These are phyloP conservation scores for Globisporangium perplexum DNA, from an alignment of 352 stramenopile species.

Conservation along the genomic window DNA sequence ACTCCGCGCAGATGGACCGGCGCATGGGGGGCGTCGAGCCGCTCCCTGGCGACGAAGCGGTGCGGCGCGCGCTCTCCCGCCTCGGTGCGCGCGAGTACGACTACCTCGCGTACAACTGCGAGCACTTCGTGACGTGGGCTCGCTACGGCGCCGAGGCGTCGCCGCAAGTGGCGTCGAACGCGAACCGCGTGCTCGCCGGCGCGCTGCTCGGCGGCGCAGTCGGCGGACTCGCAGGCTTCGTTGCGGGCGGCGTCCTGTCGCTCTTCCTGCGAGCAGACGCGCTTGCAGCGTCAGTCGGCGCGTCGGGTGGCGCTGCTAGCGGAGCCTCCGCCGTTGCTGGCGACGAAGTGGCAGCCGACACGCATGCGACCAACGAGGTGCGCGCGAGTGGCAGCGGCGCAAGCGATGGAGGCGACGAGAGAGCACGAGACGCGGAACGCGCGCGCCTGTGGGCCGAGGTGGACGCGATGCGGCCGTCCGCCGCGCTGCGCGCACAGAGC, in stretches of 20 bases:
- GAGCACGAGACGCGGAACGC: slow-evolving; percentile 18
- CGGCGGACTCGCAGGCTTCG: slow-evolving; percentile 47
- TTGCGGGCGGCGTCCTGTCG: slow-evolving; percentile 53
- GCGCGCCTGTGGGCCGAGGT: slow-evolving; percentile 40
- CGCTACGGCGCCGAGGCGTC: slow-evolving; percentile 51
- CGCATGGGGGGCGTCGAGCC: slow-evolving; percentile 37
- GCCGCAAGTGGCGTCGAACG: slow-evolving; percentile 47
- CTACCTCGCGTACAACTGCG: slow-evolving; percentile 55
- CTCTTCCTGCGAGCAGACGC: slow-evolving; percentile 56
- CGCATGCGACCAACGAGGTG: too few species aligned
- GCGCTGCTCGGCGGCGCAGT: slow-evolving; percentile 57
- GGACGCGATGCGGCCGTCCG: slow-evolving; percentile 1
- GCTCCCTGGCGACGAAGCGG: slow-evolving; percentile 32
- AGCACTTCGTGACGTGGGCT: slow-evolving; percentile 77
- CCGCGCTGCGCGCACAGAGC: slow-evolving; percentile 20
- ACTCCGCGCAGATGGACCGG: slow-evolving; percentile 39
- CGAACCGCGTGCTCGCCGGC: slow-evolving; percentile 52
- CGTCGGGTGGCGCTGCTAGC: neutral
- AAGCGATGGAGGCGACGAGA: slow-evolving; percentile 3
- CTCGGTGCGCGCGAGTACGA: slow-evolving; percentile 54
- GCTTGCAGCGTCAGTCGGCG: slow-evolving; percentile 34
- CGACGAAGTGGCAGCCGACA: neutral
- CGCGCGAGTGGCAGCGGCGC: slow-evolving; percentile 5
- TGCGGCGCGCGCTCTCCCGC: slow-evolving; percentile 36
- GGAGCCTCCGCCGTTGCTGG: neutral